Evolutionary conservation across 495 filamentous ascomycete genomes (phyloP).

Genomic region (Cladorrhinum samala): DNA sequence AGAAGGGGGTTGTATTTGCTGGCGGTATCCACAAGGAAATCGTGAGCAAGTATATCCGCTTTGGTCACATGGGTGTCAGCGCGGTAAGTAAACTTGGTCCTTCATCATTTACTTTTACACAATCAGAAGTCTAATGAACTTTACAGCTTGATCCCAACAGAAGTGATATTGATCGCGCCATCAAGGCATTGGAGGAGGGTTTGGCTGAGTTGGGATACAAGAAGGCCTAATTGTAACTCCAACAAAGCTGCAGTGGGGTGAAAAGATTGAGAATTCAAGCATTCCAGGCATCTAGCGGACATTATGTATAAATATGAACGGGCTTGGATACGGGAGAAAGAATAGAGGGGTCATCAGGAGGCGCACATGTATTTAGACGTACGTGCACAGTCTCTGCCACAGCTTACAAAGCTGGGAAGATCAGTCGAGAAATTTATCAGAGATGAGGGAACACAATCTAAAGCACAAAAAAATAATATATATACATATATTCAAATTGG

Average conservation of each 20-base stretch:
- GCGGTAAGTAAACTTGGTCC: constrained; percentile 44
- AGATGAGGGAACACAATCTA: too few relatives aligned
- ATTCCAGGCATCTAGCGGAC: too few relatives aligned
- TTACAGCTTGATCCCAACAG: constrained; percentile 52
- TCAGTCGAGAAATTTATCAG: too few relatives aligned
- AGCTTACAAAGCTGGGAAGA: too few relatives aligned
- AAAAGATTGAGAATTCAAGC: too few relatives aligned
- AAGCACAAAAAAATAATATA: too few relatives aligned
- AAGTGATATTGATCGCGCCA: constrained; percentile 72
- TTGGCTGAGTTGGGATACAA: constrained; percentile 65
- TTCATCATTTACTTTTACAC: background rate
- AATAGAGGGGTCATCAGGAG: too few relatives aligned
- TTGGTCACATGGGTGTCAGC: constrained; percentile 95
- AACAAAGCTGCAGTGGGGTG: constrained; percentile 17
- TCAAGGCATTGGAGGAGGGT: constrained; percentile 67
- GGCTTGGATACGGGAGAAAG: too few relatives aligned
- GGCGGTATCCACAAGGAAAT: constrained; percentile 86
- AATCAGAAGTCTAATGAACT: background rate
- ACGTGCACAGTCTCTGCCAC: too few relatives aligned
- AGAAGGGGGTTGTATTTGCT: constrained; percentile 90
- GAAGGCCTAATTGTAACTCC: constrained; percentile 20
- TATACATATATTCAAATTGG: too few relatives aligned
- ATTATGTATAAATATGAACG: too few relatives aligned
- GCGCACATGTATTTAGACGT: too few relatives aligned
- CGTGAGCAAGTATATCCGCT: constrained; percentile 51